Evolutionary conservation across 352 stramenopile genomes (phyloP), one percentile per base, ranked within the genome.

Genomic region (Phytophthora kernoviae): DNA sequence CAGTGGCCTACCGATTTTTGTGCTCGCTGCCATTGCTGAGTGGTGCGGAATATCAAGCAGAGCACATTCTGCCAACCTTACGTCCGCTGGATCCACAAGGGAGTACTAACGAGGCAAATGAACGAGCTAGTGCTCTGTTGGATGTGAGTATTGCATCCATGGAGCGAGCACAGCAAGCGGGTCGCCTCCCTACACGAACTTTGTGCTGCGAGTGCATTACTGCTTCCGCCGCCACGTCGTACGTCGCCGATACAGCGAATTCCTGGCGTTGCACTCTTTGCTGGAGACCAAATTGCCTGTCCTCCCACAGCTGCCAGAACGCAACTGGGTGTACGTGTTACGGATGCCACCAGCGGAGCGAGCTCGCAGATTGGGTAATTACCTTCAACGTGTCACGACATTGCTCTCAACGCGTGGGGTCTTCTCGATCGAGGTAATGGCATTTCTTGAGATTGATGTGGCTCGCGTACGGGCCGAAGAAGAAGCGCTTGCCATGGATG

Each of bases 171-270:
- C 81, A 91, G 62, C 65, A 72, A 41, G 48, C 62, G 1, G 79
- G 73, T 36, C 54, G 68, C 4, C 68, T 89, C 15, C 81, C 81
- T 88, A 91, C 62, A 85, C 79, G 20, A 89, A 85, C 64, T 91
- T 88, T 45, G 81, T 91, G 10, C 55, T 91, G 21, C 71, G 67
- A 20, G 81, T 91, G 27, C 81, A 89, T 66, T 91, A 89, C 45
- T 89, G 79, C 51, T 64, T 91, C 22, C 77, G 81, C 27, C 80
- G 75, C 24, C 79, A 91, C 58, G 65, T 89, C 15, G 77, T 91
- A 37, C 77, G 81, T 3, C 81, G 81, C 0, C 70, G 81, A 12
- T 91, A 88, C 71, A 75, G 65, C 11, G 81, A 91, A 55, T 91
- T 91, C 50, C 42, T 72, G 24, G 52, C 67, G 15, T 60, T 91